These are phyloP conservation scores for Populus hybrid DNA, from an alignment of 441 rosid genomes.

Conservation along the genomic window DNA sequence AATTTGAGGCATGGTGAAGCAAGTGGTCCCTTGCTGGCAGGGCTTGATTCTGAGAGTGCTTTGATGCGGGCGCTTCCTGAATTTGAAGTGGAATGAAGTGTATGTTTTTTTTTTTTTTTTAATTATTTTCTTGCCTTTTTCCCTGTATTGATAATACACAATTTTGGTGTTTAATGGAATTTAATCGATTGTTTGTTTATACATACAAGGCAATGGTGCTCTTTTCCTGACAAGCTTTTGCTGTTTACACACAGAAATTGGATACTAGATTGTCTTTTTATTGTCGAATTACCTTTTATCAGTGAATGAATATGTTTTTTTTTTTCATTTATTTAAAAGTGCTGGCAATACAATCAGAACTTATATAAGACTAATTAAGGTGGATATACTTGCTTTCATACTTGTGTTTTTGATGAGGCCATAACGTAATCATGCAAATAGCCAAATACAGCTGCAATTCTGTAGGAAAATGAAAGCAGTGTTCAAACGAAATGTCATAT, in stretches of 20 bases:
- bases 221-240: neutral
- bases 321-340: neutral
- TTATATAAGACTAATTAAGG: no score
- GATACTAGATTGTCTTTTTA: neutral
- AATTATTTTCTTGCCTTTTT: neutral
- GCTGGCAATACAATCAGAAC: neutral
- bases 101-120: conserved; percentile 6
- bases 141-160: conserved; percentile 11
- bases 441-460: neutral
- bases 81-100: conserved; percentile 46
- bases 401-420: neutral
- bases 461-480: neutral
- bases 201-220: neutral
- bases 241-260: neutral
- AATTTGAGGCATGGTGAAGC: conserved; percentile 41
- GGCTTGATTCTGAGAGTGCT: conserved; percentile 36
- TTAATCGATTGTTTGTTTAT: conserved; percentile 7
- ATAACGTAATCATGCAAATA: conserved; percentile 2
- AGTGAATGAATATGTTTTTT: neutral
- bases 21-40: conserved; percentile 48
- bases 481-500: no score
- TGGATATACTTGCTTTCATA: conserved; percentile 1
- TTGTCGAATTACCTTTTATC: neutral
- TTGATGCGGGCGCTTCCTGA: conserved; percentile 27
- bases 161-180: conserved; percentile 18